A percentile compares a stretch with the other conserved stretches of the same genome.
Conservation (phyloP, 2,329 filamentous ascomycete species). For the Calonectria fujianensis region DNA sequence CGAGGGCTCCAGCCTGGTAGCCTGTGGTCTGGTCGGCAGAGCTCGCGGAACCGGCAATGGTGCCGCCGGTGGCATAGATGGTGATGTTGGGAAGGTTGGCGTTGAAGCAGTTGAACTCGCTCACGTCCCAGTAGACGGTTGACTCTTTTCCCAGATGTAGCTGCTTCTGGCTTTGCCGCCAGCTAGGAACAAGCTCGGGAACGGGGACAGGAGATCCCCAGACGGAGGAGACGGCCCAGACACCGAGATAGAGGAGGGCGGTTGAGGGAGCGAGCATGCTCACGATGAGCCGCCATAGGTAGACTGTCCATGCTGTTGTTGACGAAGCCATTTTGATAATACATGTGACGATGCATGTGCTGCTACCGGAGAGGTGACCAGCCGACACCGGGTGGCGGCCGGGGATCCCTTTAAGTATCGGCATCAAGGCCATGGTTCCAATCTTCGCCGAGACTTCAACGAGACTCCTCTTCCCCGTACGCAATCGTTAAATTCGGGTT, state of each 20-base stretch:
- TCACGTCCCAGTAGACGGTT: slow-evolving; percentile 34
- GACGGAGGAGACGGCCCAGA: slow-evolving; percentile 51
- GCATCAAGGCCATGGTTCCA: slow-evolving; percentile 49
- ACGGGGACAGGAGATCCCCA: slow-evolving; percentile 54
- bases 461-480: slow-evolving; percentile 37
- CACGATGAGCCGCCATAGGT: slow-evolving; percentile 50
- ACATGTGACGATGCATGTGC: slow-evolving; percentile 6
- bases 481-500: slow-evolving; percentile 49
- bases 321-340: slow-evolving; percentile 46
- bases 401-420: slow-evolving; percentile 51
- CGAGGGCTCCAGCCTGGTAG: slow-evolving; percentile 65
- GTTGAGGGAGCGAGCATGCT: slow-evolving; percentile 52
- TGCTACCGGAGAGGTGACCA: slow-evolving; percentile 39
- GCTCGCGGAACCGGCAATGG: slow-evolving; percentile 73
- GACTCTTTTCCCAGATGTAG: slow-evolving; percentile 39
- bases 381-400: slow-evolving; percentile 41
- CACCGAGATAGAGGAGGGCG: slow-evolving; percentile 49
- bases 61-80: slow-evolving; percentile 75
- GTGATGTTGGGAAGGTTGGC: slow-evolving; percentile 71
- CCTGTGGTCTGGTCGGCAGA: slow-evolving; percentile 68
- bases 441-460: slow-evolving; percentile 30
- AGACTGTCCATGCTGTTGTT: slow-evolving; percentile 48
- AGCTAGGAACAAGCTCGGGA: slow-evolving; percentile 45
- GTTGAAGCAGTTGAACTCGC: slow-evolving; percentile 53
- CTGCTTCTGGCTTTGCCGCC: slow-evolving; percentile 32